Percentiles rank a stretch among this genome's conserved stretches.
These are phyloP conservation scores for Neurospora sp. DNA, from an alignment of 495 filamentous ascomycete genomes.

Conservation along the genomic window DNA sequence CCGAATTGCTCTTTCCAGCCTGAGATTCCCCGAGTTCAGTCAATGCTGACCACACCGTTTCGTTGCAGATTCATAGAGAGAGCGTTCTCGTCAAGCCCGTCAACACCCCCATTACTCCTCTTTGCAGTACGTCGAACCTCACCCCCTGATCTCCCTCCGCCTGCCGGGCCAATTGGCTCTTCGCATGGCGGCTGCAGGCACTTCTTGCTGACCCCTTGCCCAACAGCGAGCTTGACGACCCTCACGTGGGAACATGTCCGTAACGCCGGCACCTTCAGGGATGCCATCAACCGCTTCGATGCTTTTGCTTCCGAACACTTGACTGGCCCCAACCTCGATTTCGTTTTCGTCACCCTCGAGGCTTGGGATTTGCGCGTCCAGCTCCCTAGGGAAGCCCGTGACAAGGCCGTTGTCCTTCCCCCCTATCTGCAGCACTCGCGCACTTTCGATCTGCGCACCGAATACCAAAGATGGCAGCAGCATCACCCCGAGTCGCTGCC, in stretches of 20 bases:
- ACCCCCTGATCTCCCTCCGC: conserved; percentile 3
- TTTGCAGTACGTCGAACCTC: conserved; percentile 76
- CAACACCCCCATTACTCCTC: conserved; percentile 95
- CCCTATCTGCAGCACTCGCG: conserved; percentile 94
- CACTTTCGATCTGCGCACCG: conserved; percentile 90
- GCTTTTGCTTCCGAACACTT: conserved; percentile 83
- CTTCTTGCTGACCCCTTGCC: conserved; percentile 14
- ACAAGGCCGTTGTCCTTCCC: conserved; percentile 95
- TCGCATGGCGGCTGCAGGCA: neutral
- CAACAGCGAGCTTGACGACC: conserved; percentile 84
- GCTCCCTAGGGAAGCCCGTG: conserved; percentile 90
- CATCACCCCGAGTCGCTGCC: conserved; percentile 96
- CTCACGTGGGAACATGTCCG: conserved; percentile 98
- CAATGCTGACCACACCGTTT: conserved; percentile 6
- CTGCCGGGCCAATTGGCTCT: conserved; percentile 6
- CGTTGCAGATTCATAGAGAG: conserved; percentile 73
- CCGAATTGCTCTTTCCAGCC: neutral
- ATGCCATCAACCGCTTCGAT: conserved; percentile 92
- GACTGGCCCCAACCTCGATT: conserved; percentile 75
- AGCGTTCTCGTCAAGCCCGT: conserved; percentile 94
- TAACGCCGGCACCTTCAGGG: conserved; percentile 89
- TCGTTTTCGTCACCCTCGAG: conserved; percentile 95
- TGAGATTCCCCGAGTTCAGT: neutral
- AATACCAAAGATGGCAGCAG: conserved; percentile 97
- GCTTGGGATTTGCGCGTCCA: conserved; percentile 98